Conservation (phyloP, 805 yeast genomes). For the Yamadazyma endophytica region DNA sequence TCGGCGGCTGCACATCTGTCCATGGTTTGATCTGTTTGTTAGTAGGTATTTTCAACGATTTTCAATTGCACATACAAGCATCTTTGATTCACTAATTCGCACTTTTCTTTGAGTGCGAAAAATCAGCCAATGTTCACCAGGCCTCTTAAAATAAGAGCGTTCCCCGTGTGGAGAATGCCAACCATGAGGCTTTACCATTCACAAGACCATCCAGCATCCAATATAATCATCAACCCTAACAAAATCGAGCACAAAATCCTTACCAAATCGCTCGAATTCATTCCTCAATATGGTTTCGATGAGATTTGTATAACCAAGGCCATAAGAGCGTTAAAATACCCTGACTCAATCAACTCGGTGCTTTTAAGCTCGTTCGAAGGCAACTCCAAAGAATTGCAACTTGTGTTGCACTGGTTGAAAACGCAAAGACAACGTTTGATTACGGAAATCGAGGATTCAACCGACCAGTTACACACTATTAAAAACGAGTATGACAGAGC, state of each 20-base stretch:
- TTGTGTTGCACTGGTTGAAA: conserved; percentile 51
- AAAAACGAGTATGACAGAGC: conserved; percentile 40
- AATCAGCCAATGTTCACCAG: background rate
- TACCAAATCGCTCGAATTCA: conserved; percentile 31
- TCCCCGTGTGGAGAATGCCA: background rate
- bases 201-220: conserved; percentile 30
- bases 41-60: conserved; percentile 1
- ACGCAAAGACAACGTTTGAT: conserved; percentile 35
- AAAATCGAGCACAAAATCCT: conserved; percentile 40
- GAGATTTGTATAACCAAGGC: conserved; percentile 46
- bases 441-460: conserved; percentile 13
- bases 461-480: conserved; percentile 22
- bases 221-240: conserved; percentile 24
- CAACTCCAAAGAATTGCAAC: conserved; percentile 49
- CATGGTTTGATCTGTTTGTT: conserved; percentile 39
- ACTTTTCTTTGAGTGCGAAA: background rate
- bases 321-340: conserved; percentile 43
- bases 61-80: conserved; percentile 17
- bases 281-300: conserved; percentile 53
- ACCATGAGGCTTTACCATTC: conserved; percentile 27
- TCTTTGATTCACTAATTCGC: too few species aligned
- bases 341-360: conserved; percentile 47
- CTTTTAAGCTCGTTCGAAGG: conserved; percentile 37
- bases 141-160: too few species aligned
- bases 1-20: conserved; percentile 45